Percentiles rank a stretch among this genome's conserved stretches.
Evolutionary conservation across 2,329 filamentous ascomycete species (phyloP).

Genomic region (Raffaelea arxii): DNA sequence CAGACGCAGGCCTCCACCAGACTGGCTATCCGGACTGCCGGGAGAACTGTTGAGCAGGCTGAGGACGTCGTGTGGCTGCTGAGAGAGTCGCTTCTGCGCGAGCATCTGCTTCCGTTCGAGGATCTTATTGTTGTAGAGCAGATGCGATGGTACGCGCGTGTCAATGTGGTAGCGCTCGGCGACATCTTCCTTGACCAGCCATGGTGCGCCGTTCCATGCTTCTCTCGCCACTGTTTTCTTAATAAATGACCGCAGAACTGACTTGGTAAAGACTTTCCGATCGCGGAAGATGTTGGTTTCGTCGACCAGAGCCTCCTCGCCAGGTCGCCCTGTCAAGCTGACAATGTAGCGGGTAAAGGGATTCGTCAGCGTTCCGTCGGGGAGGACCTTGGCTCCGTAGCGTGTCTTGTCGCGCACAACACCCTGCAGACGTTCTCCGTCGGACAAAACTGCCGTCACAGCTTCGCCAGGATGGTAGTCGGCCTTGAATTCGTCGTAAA

Average conservation of each 20-base stretch:
- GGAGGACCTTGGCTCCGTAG: constrained; percentile 51
- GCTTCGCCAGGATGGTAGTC: constrained; percentile 88
- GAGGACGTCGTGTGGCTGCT: constrained; percentile 32
- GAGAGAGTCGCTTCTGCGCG: constrained; percentile 50
- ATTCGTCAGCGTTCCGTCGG: constrained; percentile 60
- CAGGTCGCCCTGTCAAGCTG: constrained; percentile 56
- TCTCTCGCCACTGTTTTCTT: constrained; percentile 91
- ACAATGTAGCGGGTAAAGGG: constrained; percentile 76
- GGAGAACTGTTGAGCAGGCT: constrained; percentile 26
- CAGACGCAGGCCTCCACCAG: constrained; percentile 42
- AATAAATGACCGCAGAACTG: constrained; percentile 85
- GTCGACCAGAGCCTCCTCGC: constrained; percentile 68
- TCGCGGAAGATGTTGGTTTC: constrained; percentile 78
- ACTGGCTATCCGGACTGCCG: constrained; percentile 22
- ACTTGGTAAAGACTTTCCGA: constrained; percentile 87
- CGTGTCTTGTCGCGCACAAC: constrained; percentile 78
- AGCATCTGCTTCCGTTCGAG: constrained; percentile 66
- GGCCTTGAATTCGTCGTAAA: constrained; percentile 71
- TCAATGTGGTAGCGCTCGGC: constrained; percentile 79
- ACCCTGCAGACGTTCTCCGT: constrained; percentile 61
- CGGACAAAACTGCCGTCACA: constrained; percentile 62
- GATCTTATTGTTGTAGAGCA: constrained; percentile 71
- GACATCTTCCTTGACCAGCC: constrained; percentile 79
- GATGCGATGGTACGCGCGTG: constrained; percentile 72
- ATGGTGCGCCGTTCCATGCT: constrained; percentile 91